Evolutionary conservation across 106 monocot species (phyloP), one percentile per base, ranked within the genome.

Genomic region (Allium cepa): DNA sequence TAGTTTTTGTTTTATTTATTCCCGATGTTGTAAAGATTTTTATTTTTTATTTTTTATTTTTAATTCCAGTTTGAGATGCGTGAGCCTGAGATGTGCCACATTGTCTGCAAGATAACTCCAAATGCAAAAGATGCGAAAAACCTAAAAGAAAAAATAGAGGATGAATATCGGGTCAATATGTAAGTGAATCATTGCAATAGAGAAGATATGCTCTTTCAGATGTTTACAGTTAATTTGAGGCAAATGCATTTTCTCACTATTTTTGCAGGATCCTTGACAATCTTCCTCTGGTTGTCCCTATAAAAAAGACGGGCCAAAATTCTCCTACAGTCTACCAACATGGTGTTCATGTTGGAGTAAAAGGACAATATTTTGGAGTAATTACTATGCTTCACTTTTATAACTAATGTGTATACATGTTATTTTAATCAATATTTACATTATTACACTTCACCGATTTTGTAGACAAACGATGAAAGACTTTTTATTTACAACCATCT

Each of bases 101-200:
- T 97, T 68, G 78, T 90, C 26, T 97, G 97, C 75, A 97, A 82
- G 63, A 72, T 69, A 56, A 75, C 74, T 59, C 81, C 84, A 9
- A 68, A 28, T 28, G 84, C 82, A 8, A 92, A 97, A 64, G 80
- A 79, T 49, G 89, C 79, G 1, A 90, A 89, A 65, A 78, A 84
- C 11, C 73, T 97, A 12, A 84, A 89, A 73, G 97, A 92, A 71
- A 97, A 89, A 80, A 96, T 96, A 52, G 88, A 92, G 17, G 92
- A 96, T 60, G 88, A 92, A 60, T 96, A 96, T 59, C 78, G 80
- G 16, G 88, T 97, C 26, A 97, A 97, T 80, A 97, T 97, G 97
- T 92, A 82, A 67, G 72, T 7, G 67, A 77, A 4, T 45, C 52
- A 7, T 49, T 27, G n/a, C 9, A 49, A 26, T 18, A 0, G 17